A percentile compares a stretch with the other conserved stretches of the same genome.
phyloP scores from a whole-genome alignment of 176 grass and related monocot species.

The Poa pratensis region DNA sequence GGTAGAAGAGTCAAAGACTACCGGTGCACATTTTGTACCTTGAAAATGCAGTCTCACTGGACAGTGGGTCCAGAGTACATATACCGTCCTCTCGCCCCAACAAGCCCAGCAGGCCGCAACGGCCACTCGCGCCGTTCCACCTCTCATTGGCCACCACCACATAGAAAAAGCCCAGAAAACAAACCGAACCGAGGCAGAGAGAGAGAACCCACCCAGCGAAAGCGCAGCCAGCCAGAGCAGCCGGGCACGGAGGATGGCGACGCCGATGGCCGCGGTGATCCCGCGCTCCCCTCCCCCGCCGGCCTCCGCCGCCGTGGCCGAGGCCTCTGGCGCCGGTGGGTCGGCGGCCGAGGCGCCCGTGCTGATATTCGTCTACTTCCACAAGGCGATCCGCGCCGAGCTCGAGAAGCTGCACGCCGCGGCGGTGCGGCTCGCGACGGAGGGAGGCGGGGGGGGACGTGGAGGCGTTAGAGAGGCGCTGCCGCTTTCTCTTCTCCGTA shows the following conservation, averaged over 20 bases:
- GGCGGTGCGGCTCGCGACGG: conserved; percentile 65
- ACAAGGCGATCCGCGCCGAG: conserved; percentile 89
- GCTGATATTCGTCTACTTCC: conserved; percentile 89
- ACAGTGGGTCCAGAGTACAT: neutral
- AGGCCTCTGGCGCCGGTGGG: neutral
- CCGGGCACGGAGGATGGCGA: conserved; percentile 28
- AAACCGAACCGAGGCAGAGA: neutral
- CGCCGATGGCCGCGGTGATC: conserved; percentile 39
- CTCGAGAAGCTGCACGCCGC: conserved; percentile 65
- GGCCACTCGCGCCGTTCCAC: neutral
- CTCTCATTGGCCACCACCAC: conserved; percentile 1
- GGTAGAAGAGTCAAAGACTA: neutral
- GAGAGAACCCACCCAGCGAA: neutral
- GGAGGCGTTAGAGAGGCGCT: conserved; percentile 41
- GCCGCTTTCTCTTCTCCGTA: conserved; percentile 71
- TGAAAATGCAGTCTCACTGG: neutral
- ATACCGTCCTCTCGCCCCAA: neutral
- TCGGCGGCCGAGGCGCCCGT: conserved; percentile 62
- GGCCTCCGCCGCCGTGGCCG: neutral
- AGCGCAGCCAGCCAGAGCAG: neutral
- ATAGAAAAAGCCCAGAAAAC: conserved; percentile 30
- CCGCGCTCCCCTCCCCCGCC: conserved; percentile 39
- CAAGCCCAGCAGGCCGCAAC: conserved; percentile 8
- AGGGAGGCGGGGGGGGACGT: conserved; percentile 46
- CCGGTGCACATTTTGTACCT: neutral